Evolutionary conservation across 139 green algal genomes (phyloP).

Genomic region (Chlamydomonas eustigma): DNA sequence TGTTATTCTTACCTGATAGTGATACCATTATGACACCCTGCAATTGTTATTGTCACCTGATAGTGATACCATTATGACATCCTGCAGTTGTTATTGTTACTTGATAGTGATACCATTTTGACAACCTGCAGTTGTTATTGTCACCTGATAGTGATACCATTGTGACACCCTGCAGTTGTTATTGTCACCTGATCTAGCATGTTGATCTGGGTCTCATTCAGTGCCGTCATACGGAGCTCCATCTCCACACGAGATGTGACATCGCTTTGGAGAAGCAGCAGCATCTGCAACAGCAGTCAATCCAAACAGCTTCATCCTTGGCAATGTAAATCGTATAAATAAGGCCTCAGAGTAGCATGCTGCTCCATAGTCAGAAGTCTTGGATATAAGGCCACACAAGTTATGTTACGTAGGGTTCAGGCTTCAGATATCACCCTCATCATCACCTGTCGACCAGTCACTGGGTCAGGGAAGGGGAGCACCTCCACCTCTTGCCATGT

Average conservation of each 20-base stretch:
- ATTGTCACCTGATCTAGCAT: constrained; percentile 11
- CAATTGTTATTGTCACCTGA: not conserved
- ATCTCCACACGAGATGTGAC: constrained; percentile 14
- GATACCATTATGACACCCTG: not conserved
- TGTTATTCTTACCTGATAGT: too few species aligned
- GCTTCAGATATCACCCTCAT: too few species aligned
- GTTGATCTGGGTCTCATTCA: constrained; percentile 13
- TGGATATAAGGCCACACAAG: too few species aligned
- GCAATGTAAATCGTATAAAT: too few species aligned
- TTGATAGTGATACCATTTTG: not conserved
- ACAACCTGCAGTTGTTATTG: not conserved
- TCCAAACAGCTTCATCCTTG: too few species aligned
- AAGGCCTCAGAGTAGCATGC: too few species aligned
- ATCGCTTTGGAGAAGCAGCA: constrained; percentile 19
- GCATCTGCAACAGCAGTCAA: constrained; percentile 8
- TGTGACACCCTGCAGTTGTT: not conserved
- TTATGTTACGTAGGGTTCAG: too few species aligned
- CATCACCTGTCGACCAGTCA: too few species aligned
- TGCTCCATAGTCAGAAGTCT: too few species aligned
- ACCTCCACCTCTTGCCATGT: too few species aligned
- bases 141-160: too few species aligned
- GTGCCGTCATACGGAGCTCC: constrained; percentile 13
- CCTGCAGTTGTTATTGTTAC: not conserved
- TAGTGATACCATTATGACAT: not conserved
- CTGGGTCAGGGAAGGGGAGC: too few species aligned